Evolutionary conservation across 2,329 filamentous ascomycete genomes (phyloP), one percentile per base, ranked within the genome.

Genomic region (Exophiala lecanii-corni): DNA sequence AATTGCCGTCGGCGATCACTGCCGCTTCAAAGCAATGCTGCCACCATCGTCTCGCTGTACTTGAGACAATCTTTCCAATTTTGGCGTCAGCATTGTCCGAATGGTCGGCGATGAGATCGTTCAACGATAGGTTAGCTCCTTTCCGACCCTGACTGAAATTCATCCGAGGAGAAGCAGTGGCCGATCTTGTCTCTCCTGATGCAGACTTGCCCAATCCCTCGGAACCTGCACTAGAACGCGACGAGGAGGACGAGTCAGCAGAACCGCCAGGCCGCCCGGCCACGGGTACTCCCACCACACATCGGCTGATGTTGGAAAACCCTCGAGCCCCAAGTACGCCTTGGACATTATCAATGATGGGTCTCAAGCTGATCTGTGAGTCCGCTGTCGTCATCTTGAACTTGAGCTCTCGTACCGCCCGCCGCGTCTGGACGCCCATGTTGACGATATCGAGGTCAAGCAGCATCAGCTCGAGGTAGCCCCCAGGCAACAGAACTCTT

Each of bases 41-140:
- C 65, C 95, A 97, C 92, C 92, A 98, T 88, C 91, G 97, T 32
- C 92, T 78, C 2, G 89, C 91, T 9, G 97, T 91, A 50, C 82
- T 84, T 12, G 89, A 84, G 16, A 97, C 89, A 74, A 94, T 94
- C 59, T 87, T 89, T 10, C 88, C 87, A 59, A 97, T 95, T 53
- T 81, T 83, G 59, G 89, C 86, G 54, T 95, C 88, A 16, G 84
- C 83, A 10, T 76, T 71, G 0, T 79, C 73, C n/a, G 78, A 76
- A 25, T 81, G 74, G 52, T 87, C 82, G 20, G 75, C 80, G 65
- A 88, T 83, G 67, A 88, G 79, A 57, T 89, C 84, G 1, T 81
- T 79, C 1, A 89, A 69, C 3, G 67, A 68, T 10, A 68, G 50
- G 28, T 69, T 65, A 4, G 59, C 12, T 55, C 59, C 13, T 56